Evolutionary conservation across 805 yeast genomes (phyloP).

Genomic region (Saccharomycopsis babjevae): DNA sequence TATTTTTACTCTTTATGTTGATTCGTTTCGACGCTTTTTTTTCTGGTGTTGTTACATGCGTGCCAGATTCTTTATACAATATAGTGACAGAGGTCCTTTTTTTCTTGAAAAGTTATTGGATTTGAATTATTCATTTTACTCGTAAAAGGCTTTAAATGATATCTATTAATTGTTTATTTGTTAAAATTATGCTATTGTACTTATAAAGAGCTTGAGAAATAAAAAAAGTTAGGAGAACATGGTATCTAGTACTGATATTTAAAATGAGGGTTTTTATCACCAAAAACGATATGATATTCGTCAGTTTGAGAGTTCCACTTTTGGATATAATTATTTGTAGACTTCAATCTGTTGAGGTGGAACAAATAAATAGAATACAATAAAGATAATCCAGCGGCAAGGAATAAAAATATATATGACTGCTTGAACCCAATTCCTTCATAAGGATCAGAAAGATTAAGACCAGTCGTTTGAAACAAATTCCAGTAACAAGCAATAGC

Average conservation of each 20-base stretch:
- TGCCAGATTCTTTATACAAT: too few relatives aligned
- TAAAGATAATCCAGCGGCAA: not conserved
- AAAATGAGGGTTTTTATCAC: constrained; percentile 22
- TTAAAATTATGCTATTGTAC: not conserved
- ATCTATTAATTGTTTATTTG: not conserved
- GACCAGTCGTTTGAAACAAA: constrained; percentile 22
- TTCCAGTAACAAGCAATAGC: constrained; percentile 34
- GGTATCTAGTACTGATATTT: not conserved
- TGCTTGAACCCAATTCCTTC: not conserved
- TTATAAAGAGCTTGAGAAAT: not conserved
- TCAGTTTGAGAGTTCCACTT: constrained; percentile 24
- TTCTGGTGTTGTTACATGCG: not conserved
- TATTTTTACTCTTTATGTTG: not conserved
- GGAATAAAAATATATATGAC: not conserved
- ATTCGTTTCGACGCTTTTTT: not conserved
- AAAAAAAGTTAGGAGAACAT: not conserved
- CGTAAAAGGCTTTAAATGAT: too few relatives aligned
- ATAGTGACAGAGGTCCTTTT: not conserved
- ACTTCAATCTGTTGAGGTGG: constrained; percentile 3
- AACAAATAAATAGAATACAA: constrained; percentile 19
- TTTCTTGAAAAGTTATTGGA: too few relatives aligned
- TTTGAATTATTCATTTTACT: too few relatives aligned
- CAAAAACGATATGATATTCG: constrained; percentile 26
- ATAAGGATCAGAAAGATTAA: not conserved
- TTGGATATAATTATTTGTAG: constrained; percentile 22